Evolutionary conservation across 192 early-diverging fungal species (phyloP).

Genomic region (Coemansia javaensis): DNA sequence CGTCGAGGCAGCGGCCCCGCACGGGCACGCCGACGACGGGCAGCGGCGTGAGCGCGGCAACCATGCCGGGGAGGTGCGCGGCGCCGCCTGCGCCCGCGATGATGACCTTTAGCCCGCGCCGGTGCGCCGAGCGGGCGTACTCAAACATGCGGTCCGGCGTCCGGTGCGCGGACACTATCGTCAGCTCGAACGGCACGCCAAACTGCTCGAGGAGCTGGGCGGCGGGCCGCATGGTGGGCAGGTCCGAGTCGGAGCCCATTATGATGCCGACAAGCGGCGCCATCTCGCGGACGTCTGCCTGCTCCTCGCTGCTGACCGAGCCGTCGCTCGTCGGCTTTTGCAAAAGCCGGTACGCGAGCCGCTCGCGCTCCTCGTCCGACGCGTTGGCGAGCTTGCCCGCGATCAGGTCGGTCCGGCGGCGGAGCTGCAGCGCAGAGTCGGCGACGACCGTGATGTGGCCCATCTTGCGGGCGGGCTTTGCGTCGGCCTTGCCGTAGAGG

Average conservation of each 20-base stretch:
- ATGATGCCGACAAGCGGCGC: slow-evolving; percentile 92
- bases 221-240: slow-evolving; percentile 89
- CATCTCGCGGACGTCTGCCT: slow-evolving; percentile 29
- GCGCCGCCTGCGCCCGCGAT: slow-evolving; percentile 99
- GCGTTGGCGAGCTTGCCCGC: slow-evolving; percentile 49
- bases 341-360: slow-evolving; percentile 22
- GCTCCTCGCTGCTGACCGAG: slow-evolving; percentile 20
- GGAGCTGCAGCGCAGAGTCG: slow-evolving; percentile 76
- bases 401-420: slow-evolving; percentile 61
- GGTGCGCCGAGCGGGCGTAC: slow-evolving; percentile 81
- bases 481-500: slow-evolving; percentile 90
- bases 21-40: slow-evolving; percentile 98
- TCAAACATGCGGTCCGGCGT: slow-evolving; percentile 91
- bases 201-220: slow-evolving; percentile 86
- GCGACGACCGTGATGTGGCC: slow-evolving; percentile 94
- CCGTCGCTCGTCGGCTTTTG: slow-evolving; percentile 12
- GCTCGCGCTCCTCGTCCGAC: slow-evolving; percentile 33
- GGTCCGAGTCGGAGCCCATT: slow-evolving; percentile 98
- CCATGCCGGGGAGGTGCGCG: slow-evolving; percentile 98
- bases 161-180: slow-evolving; percentile 95
- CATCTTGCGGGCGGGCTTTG: slow-evolving; percentile 91
- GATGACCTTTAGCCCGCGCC: slow-evolving; percentile 90
- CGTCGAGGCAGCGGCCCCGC: slow-evolving; percentile 85
- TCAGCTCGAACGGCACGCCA: slow-evolving; percentile 92
- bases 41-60: slow-evolving; percentile 93